Evolutionary conservation across 2,329 filamentous ascomycete species (phyloP), one percentile per base, ranked within the genome.

Genomic region (Xylariomycetidae sp.): DNA sequence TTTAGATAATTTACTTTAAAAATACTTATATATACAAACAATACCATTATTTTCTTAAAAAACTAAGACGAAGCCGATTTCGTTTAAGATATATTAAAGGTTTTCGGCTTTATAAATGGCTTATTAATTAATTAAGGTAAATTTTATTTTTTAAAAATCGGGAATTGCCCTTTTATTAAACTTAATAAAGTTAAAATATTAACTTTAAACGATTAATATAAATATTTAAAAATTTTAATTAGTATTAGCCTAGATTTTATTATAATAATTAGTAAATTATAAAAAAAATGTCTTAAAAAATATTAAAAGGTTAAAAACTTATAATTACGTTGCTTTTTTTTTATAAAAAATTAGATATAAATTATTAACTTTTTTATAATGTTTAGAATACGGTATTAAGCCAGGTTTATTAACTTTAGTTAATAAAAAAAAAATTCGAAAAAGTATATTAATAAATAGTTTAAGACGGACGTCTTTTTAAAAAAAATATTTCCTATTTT

Each of bases 111-210:
- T 25, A 17, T 32, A 25, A 25, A n/a, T 12, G n/a, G 6, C 6
- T 32, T 26, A 18, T 25, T 17, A 32, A 31, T 23, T 17, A 32
- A 32, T 25, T 32, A 32, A 25, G 14, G n/a, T 14, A 32, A 32
- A 31, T n/a, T 15, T n/a, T 25, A 25, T 12, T 14, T 25, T 18
- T 25, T 32, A 17, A 15, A 16, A 15, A 32, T 32, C 10, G 12
- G 13, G 6, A n/a, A 7, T 20, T 22, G 12, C 12, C 19, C 19
- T 25, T 6, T 15, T 10, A 16, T 32, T 25, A 24, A 9, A 12
- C 20, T 13, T 10, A 10, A n/a, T 22, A 25, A 13, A 13, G 6
- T 14, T 25, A 25, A 25, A 15, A 12, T 19, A 15, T 17, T 15
- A 17, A 32, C 7, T 17, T 17, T 10, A 25, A 25, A 9, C 26